These are phyloP conservation scores for Apiotrichum akiyoshidainum DNA, from an alignment of 1,284 basidiomycete genomes.

Conservation along the genomic window DNA sequence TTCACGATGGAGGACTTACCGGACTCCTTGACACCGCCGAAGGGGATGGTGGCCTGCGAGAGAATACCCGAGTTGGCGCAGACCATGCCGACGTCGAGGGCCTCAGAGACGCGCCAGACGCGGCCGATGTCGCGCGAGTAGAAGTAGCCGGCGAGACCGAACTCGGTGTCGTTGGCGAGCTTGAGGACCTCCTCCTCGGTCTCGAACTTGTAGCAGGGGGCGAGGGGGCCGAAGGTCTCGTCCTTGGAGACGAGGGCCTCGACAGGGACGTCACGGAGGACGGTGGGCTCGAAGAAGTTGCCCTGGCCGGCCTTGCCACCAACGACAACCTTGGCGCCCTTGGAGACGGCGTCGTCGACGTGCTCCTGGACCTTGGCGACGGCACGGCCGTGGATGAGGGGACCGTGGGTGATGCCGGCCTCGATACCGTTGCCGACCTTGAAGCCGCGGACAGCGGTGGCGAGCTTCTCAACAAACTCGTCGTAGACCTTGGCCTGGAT, in stretches of 20 bases:
- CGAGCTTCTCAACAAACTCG: conserved; percentile 32
- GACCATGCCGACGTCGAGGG: conserved; percentile 88
- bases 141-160: conserved; percentile 88
- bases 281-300: conserved; percentile 79
- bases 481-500: conserved; percentile 59
- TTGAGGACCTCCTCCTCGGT: conserved; percentile 86
- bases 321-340: conserved; percentile 79
- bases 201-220: conserved; percentile 65
- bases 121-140: conserved; percentile 80
- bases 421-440: conserved; percentile 84
- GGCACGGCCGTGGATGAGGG: conserved; percentile 79
- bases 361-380: conserved; percentile 80
- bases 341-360: conserved; percentile 73
- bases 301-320: conserved; percentile 65
- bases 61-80: conserved; percentile 70
- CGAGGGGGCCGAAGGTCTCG: conserved; percentile 79
- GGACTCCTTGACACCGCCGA: conserved; percentile 64
- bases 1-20: conserved; percentile 34
- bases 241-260: conserved; percentile 63
- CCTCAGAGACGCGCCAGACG: conserved; percentile 87
- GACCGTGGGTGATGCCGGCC: conserved; percentile 73
- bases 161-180: conserved; percentile 73
- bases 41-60: conserved; percentile 75
- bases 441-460: conserved; percentile 64
- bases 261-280: conserved; percentile 74